These are phyloP conservation scores for Biscutella laevigata DNA, from an alignment of 441 rosid species.

Conservation along the genomic window DNA sequence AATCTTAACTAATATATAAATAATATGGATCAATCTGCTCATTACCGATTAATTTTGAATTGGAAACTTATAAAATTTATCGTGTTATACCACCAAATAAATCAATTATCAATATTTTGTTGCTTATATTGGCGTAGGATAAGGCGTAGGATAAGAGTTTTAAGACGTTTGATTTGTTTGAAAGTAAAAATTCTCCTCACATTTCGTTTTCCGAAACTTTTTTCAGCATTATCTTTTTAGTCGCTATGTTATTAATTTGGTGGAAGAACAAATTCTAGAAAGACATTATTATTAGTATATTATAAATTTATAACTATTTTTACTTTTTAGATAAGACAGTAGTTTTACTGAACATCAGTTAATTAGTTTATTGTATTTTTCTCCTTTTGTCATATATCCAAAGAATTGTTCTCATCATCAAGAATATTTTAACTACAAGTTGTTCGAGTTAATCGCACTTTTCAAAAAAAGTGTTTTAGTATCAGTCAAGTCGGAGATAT, in stretches of 20 bases:
- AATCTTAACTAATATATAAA: no score
- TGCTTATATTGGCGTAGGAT: no score
- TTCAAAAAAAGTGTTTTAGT: neutral
- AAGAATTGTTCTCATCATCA: constrained; percentile 8
- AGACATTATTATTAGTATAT: neutral
- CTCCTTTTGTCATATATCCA: constrained; percentile 1
- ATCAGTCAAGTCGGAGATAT: neutral
- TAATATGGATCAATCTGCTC: no score
- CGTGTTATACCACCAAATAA: no score
- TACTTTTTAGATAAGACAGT: no score
- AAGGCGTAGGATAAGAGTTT: no score
- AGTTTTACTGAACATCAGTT: no score
- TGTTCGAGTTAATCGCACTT: constrained; percentile 2
- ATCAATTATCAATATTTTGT: no score
- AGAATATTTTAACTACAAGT: constrained; percentile 14
- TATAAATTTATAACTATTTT: no score
- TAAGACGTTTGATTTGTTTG: neutral
- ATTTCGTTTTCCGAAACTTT: constrained; percentile 19
- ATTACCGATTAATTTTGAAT: no score
- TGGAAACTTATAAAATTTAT: no score
- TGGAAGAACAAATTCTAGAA: constrained; percentile 1
- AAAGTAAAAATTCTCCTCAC: neutral
- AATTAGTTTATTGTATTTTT: no score
- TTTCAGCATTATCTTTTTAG: neutral
- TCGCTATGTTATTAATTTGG: neutral